Evolutionary conservation across 352 stramenopile species (phyloP).

Genomic region (Globisporangium nunn): DNA sequence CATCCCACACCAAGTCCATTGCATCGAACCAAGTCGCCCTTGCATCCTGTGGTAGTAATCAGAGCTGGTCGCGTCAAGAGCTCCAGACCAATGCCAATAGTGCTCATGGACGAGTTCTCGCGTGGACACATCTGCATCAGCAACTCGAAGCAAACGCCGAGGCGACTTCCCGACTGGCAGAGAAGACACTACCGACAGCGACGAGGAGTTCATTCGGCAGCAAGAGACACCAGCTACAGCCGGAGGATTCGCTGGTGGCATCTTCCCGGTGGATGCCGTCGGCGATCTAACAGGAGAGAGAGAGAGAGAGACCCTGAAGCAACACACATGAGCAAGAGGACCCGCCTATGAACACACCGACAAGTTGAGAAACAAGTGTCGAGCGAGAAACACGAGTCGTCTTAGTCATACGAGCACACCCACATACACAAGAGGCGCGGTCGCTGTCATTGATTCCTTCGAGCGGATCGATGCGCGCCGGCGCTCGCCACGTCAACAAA

Average conservation of each 20-base stretch:
- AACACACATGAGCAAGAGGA: too few relatives aligned
- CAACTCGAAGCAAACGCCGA: conserved; percentile 25
- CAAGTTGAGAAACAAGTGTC: too few relatives aligned
- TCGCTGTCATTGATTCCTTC: not conserved
- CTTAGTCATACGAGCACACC: not conserved
- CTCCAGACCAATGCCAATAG: too few relatives aligned
- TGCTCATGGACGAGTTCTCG: conserved; percentile 9
- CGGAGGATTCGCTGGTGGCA: conserved; percentile 27
- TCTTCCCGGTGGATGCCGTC: conserved; percentile 50
- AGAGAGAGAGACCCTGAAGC: too few relatives aligned
- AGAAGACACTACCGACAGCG: too few relatives aligned
- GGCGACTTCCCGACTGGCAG: not conserved
- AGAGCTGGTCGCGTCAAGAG: not conserved
- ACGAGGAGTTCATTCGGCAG: too few relatives aligned
- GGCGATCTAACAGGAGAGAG: not conserved
- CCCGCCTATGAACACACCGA: too few relatives aligned
- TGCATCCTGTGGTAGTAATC: not conserved
- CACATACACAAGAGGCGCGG: not conserved
- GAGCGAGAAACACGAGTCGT: too few relatives aligned
- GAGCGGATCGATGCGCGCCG: not conserved
- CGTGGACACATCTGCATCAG: conserved; percentile 33
- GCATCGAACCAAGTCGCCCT: not conserved
- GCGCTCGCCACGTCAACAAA: not conserved
- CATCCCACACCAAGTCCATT: too few relatives aligned
- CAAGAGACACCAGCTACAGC: too few relatives aligned